Base-by-base conservation (phyloP, 169 alveolate genomes). In the Cryptosporidium sp. region DNA sequence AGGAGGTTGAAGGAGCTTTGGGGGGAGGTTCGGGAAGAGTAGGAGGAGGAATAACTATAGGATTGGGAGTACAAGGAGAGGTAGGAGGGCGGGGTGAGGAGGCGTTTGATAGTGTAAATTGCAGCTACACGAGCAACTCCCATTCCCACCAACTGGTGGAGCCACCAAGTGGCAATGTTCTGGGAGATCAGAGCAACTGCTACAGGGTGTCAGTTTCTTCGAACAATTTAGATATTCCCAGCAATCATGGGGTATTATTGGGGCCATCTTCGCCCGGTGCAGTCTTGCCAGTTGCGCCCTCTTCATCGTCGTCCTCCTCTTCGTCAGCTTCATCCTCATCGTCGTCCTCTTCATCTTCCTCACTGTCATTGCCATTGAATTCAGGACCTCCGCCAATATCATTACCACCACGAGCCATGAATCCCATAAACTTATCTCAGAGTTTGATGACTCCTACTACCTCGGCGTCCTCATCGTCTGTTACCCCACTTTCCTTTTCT, bases 371-470 rank as follows among this genome's bases (percentile, higher is more conserved):
- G 18, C 26, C 31, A 55, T 23, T 55, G 23, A 55, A 26, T 55
- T 26, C 67, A n/a, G 67, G 67, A 14, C 29, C 21, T 9, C 23
- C 67, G 7, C 37, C 67, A 10, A 55, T 55, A 23, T 55, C 67
- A 16, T 37, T 55, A 2, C 35, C 67, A 9, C 67, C 29, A 26
- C 67, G 35, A 26, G 29, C 67, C 1, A 21, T 55, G 2, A 3
- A 18, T 55, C 67, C 67, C 29, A 21, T 55, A 23, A 55, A 55
- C 67, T 16, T 55, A 55, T 55, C 67, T 55, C 67, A 55, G 67
- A 55, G 37, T 55, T 55, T 55, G 67, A 55, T 55, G 67, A 65
- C 71, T 29, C 71, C 71, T 21, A 31, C 62, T 5, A 69, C 84
- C 2, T 61, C 84, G 6, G n/a, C 65, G 3, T 41, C 43, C 10